These are phyloP conservation scores for Aspergillus floridensis DNA, from an alignment of 2,329 filamentous ascomycete genomes.

Conservation along the genomic window DNA sequence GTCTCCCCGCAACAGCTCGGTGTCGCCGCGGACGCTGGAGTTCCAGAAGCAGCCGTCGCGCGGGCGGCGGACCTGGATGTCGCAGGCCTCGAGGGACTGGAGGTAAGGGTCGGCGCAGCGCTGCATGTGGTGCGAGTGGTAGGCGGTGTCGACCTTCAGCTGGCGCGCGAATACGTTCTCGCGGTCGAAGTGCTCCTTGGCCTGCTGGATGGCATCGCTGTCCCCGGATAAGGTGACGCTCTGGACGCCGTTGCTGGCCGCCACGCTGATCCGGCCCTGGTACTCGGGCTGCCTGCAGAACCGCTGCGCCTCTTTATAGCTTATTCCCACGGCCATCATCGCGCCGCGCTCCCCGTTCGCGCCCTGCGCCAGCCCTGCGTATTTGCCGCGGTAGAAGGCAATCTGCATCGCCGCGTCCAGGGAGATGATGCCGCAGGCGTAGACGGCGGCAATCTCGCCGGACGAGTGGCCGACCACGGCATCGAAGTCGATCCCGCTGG, in stretches of 20 bases:
- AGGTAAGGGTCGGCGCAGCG: constrained; percentile 26
- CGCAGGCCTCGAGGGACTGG: neutral
- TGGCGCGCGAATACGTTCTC: constrained; percentile 34
- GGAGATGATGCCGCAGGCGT: constrained; percentile 11
- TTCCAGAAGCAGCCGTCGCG: constrained; percentile 11
- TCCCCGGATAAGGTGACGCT: constrained; percentile 47
- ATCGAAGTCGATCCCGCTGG: constrained; percentile 5
- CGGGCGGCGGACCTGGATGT: neutral
- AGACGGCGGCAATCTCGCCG: constrained; percentile 32
- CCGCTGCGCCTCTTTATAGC: neutral
- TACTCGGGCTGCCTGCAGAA: neutral
- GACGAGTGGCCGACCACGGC: constrained; percentile 30
- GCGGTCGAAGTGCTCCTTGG: constrained; percentile 24
- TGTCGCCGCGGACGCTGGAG: constrained; percentile 15
- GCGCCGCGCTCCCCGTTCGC: constrained; percentile 28
- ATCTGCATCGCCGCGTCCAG: constrained; percentile 38
- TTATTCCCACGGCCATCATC: constrained; percentile 48
- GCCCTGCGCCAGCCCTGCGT: constrained; percentile 17
- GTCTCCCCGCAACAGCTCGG: no score
- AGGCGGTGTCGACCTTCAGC: constrained; percentile 43
- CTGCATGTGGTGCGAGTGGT: constrained; percentile 44
- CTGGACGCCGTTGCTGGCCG: constrained; percentile 33
- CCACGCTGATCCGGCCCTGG: neutral
- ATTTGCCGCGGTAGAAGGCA: constrained; percentile 46
- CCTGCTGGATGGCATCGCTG: constrained; percentile 28